Evolutionary conservation across 2,329 filamentous ascomycete genomes (phyloP).

Genomic region (Penicillium olsonii): DNA sequence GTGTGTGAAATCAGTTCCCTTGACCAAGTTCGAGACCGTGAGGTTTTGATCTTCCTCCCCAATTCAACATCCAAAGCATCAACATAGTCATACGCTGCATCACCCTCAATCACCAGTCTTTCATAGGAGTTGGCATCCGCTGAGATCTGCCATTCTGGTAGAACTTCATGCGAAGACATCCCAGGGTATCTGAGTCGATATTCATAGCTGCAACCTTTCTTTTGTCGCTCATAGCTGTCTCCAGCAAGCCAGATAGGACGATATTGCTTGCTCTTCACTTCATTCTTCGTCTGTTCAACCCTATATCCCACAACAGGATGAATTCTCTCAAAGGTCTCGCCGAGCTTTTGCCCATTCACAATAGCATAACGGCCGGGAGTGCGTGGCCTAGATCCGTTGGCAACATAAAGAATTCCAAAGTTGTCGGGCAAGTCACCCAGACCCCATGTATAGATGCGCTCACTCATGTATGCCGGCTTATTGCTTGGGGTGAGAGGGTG

Average conservation of each 20-base stretch:
- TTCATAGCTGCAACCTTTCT: slow-evolving; percentile 4
- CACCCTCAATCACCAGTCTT: slow-evolving; percentile 14
- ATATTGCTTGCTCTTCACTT: slow-evolving; percentile 11
- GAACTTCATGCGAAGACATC: background rate
- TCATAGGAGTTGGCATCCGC: slow-evolving; percentile 21
- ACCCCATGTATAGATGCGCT: slow-evolving; percentile 17
- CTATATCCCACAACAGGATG: slow-evolving; percentile 18
- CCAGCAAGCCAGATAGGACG: background rate
- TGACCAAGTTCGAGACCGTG: background rate
- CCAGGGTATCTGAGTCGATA: slow-evolving; percentile 14
- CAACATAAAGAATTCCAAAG: slow-evolving; percentile 16
- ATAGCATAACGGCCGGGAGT: slow-evolving; percentile 16
- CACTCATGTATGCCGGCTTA: background rate
- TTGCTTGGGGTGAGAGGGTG: background rate
- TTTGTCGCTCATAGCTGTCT: slow-evolving; percentile 15
- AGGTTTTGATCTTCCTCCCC: slow-evolving; percentile 6
- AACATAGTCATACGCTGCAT: slow-evolving; percentile 15
- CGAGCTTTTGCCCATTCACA: slow-evolving; percentile 5
- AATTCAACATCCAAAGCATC: slow-evolving; percentile 12
- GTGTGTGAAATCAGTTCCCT: too few relatives aligned
- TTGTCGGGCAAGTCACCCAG: slow-evolving; percentile 14
- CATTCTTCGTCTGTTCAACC: slow-evolving; percentile 13
- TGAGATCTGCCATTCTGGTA: slow-evolving; percentile 19
- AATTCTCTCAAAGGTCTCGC: slow-evolving; percentile 18
- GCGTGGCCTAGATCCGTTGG: slow-evolving; percentile 16